Conservation (phyloP, 2,329 filamentous ascomycete genomes). For the Penicillium hordei region DNA sequence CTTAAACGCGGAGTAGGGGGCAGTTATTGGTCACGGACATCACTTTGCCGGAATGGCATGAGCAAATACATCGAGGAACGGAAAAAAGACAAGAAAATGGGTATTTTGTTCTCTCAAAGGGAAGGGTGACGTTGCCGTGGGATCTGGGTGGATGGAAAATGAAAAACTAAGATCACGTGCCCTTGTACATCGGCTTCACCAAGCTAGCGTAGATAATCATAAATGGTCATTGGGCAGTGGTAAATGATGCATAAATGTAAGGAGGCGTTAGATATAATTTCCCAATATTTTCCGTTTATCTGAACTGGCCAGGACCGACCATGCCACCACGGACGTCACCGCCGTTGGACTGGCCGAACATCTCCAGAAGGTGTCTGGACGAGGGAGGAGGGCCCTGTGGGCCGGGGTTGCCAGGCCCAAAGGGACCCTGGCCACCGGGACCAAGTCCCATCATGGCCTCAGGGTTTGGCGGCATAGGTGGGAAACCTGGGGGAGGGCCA, state of each 20-base stretch:
- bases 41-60: conserved; percentile 16
- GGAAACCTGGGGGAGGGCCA: conserved; percentile 41
- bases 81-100: conserved; percentile 1
- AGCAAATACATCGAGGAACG: conserved; percentile 17
- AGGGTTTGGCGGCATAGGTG: conserved; percentile 41
- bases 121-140: conserved; percentile 16
- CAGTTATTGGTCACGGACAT: conserved; percentile 12
- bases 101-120: conserved; percentile 21
- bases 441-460: conserved; percentile 41
- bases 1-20: conserved; percentile 11
- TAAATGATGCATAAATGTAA: conserved; percentile 5
- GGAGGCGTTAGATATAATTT: neutral
- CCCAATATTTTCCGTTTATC: conserved; percentile 24
- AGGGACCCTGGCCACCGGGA: conserved; percentile 37
- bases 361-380: conserved; percentile 44
- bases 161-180: conserved; percentile 10
- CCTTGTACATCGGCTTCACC: conserved; percentile 12
- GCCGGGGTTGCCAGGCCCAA: conserved; percentile 37
- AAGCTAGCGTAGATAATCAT: conserved; percentile 16
- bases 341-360: conserved; percentile 43
- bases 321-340: conserved; percentile 39
- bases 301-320: conserved; percentile 39
- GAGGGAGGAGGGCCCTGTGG: conserved; percentile 41
- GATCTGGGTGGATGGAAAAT: conserved; percentile 10
- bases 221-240: conserved; percentile 13